Base-by-base conservation (phyloP, 768 basidiomycete genomes). In the Termitomyces bulborhizus region DNA sequence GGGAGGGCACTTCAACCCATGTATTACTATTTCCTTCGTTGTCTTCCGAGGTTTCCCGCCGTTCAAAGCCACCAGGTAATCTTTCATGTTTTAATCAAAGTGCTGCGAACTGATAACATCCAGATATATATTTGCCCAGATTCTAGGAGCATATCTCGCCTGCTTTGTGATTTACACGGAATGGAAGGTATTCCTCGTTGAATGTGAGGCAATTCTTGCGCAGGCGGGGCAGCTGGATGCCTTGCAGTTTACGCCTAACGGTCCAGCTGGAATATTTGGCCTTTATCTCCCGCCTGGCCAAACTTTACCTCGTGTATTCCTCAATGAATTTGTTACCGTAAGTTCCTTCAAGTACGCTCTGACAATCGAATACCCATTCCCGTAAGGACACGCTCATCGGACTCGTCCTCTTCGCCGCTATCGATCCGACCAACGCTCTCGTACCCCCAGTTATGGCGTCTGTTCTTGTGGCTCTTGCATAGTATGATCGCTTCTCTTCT, bases 1-100 rank as follows among this genome's bases (percentile, higher is more conserved):
- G 6, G 82, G 82, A 12, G 79, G 84, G 13, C 85, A 88, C 61
- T 81, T 88, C 63, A 83, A 75, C 51, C 89, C 88, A 4, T 76
- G 78, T 45, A 73, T 88, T 24, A 83, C 85, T 6, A 69, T 85
- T 46, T 67, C 76, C 4, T 68, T 76, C 34, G 69, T 75, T 26
- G n/a, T 85, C n/a, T 79, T 79, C 71, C 78, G 69, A 54, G 76
- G 76, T 0, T 83, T 85, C 65, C 81, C 85, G 1, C 52, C 66
- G 15, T 54, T 61, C 36, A 86, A 83, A 55, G 85, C 76, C 3
- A 39, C 67, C 18, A 70, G 79, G 85, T 84, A 4, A 36, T 4
- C 26, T 9, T 48, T 34, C 27, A 27, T 2, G 29, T 41, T 18
- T 15, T 5, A 12, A 7, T 27, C 37, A 3, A 45, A 26, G 13